Percentiles rank a stretch among this genome's conserved stretches.
phyloP scores from a whole-genome alignment of 208 protist species.

The Leishmania major region DNA sequence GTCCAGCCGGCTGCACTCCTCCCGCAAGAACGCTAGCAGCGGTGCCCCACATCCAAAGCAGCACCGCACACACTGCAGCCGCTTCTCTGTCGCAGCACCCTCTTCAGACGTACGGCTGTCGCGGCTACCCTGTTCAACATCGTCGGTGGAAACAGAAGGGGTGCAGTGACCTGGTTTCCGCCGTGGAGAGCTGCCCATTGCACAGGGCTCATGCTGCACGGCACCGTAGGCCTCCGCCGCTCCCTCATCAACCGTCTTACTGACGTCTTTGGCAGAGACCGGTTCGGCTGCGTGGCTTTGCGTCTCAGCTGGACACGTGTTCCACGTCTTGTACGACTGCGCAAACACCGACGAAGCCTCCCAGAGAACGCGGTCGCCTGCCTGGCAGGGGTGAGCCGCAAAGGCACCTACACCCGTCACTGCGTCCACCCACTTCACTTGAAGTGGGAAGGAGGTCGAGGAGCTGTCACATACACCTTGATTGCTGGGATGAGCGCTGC shows the following conservation, averaged over 20 bases:
- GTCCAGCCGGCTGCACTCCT: conserved; percentile 38
- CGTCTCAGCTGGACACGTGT: conserved; percentile 8
- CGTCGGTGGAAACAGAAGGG: background rate
- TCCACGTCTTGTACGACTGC: conserved; percentile 36
- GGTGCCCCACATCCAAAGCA: conserved; percentile 49
- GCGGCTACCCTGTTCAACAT: background rate
- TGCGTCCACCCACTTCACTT: conserved; percentile 28
- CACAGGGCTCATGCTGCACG: background rate
- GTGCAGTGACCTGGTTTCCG: background rate
- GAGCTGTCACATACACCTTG: background rate
- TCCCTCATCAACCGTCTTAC: background rate
- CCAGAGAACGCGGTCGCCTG: conserved; percentile 36
- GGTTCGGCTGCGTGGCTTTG: background rate
- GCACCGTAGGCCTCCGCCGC: background rate
- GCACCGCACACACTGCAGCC: conserved; percentile 14
- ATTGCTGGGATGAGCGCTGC: background rate
- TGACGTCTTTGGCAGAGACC: background rate
- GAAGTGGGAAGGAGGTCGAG: background rate
- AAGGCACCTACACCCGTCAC: conserved; percentile 35
- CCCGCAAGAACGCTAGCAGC: conserved; percentile 26
- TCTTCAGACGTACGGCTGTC: background rate
- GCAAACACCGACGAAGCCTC: conserved; percentile 44
- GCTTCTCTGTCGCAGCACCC: background rate
- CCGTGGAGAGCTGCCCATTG: background rate
- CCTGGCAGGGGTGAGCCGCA: conserved; percentile 7